phyloP scores from a whole-genome alignment of 1,284 basidiomycete species.

The Cryptococcus sp. region DNA sequence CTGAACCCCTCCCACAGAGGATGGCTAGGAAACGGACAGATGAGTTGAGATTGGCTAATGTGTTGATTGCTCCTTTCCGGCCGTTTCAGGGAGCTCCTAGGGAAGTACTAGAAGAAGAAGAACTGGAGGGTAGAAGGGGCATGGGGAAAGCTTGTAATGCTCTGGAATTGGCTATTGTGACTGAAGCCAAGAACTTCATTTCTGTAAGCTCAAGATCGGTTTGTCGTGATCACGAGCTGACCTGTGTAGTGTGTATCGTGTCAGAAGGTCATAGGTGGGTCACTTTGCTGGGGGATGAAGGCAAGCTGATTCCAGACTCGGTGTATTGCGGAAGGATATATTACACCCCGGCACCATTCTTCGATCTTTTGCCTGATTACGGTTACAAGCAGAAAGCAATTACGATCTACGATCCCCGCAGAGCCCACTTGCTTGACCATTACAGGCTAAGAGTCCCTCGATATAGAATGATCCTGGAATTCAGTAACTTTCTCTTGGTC shows the following conservation, averaged over 20 bases:
- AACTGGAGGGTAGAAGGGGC: constrained; percentile 3
- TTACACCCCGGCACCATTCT: constrained; percentile 1
- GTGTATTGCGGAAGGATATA: constrained; percentile 4
- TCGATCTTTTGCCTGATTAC: constrained; percentile 7
- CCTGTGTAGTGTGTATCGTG: constrained; percentile 1
- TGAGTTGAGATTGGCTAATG: constrained; percentile 2
- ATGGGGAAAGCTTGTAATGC: constrained; percentile 6
- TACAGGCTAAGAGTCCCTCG: constrained; percentile 5
- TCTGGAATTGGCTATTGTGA: constrained; percentile 4
- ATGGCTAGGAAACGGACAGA: constrained; percentile 3
- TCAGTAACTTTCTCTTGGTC: constrained; percentile 5
- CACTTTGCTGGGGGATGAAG: background rate
- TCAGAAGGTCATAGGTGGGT: constrained; percentile 4
- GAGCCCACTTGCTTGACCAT: constrained; percentile 1
- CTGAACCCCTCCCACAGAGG: constrained; percentile 5
- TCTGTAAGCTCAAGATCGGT: no score
- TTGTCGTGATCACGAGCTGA: background rate
- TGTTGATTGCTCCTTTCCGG: constrained; percentile 3
- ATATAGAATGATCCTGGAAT: constrained; percentile 11
- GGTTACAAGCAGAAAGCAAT: constrained; percentile 11
- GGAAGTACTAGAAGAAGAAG: constrained; percentile 3
- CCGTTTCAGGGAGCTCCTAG: constrained; percentile 2
- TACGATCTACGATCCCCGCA: constrained; percentile 2
- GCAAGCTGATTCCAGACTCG: background rate
- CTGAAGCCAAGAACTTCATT: constrained; percentile 6